Base-by-base conservation (phyloP, 1,139 yeast genomes). In the Kodamaea suecica region DNA sequence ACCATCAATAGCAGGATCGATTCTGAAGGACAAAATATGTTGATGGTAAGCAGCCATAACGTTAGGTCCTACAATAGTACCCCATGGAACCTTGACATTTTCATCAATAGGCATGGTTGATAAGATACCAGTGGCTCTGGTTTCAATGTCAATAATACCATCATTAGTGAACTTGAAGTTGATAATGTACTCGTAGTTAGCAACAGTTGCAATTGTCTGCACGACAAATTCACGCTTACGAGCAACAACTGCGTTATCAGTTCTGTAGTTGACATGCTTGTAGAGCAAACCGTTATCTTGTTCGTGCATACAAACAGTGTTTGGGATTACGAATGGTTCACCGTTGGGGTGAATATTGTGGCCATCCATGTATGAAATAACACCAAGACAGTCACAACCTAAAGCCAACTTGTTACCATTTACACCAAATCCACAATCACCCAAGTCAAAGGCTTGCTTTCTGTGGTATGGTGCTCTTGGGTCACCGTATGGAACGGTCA, bases 401-500 rank as follows among this genome's bases (percentile, higher is more conserved):
- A 86, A 73, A 37, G 66, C 70, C 55, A 86, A 75, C 42, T 76
- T 76, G 66, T 86, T 84, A 51, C 87, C 95, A 48, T 76, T 77
- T 45, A 70, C 75, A 57, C 95, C 95, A 48, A 86, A 87, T 17
- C 95, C 95, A 67, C 87, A 80, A 60, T 86, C 95, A 59, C 95
- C 95, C 54, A 86, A 73, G 61, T 86, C 95, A 52, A 86, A 86
- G 20, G 95, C 95, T 70, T 84, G 94, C 67, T 86, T 86, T 70
- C 95, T 78, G 66, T 85, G 95, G 66, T 78, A 80, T 44, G 95
- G 95, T 41, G 87, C 84, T 61, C 95, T 76, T 49, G 95, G 94
- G 57, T 84, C 95, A 54, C 90, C 94, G 55, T 86, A 86, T 21
- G 95, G 95, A 43, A 86, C 95, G 25, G 95, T 84, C 95, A 86